Evolutionary conservation across 2,329 filamentous ascomycete species (phyloP).

Genomic region (Scedosporium boydii): DNA sequence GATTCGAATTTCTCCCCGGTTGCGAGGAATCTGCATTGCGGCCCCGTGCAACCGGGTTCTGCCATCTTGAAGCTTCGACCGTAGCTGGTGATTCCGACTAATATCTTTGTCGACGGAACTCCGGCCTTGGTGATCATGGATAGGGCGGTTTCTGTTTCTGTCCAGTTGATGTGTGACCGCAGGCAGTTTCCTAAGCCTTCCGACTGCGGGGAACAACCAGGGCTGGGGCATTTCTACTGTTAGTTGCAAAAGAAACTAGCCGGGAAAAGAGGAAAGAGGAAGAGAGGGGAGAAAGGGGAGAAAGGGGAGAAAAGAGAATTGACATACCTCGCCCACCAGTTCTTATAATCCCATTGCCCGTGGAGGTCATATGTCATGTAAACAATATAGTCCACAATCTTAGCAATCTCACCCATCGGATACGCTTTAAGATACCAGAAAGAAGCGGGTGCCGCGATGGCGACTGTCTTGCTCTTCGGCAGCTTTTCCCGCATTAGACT

Average conservation of each 20-base stretch:
- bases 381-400: slow-evolving; percentile 22
- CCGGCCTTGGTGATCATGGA: slow-evolving; percentile 26
- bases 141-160: slow-evolving; percentile 22
- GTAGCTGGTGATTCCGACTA: slow-evolving; percentile 22
- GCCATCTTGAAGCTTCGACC: slow-evolving; percentile 25
- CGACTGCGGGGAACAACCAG: slow-evolving; percentile 12
- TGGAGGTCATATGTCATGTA: slow-evolving; percentile 27
- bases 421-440: slow-evolving; percentile 29
- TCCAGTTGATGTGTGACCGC: slow-evolving; percentile 24
- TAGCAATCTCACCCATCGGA: slow-evolving; percentile 21
- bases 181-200: slow-evolving; percentile 21
- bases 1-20: slow-evolving; percentile 12
- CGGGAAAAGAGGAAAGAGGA: background rate
- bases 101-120: slow-evolving; percentile 18
- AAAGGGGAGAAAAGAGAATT: background rate
- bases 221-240: background rate
- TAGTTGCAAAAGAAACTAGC: background rate
- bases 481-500: slow-evolving; percentile 10
- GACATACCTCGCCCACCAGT: background rate
- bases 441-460: slow-evolving; percentile 26
- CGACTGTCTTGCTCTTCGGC: slow-evolving; percentile 17
- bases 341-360: slow-evolving; percentile 19
- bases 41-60: slow-evolving; percentile 15
- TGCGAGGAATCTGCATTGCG: slow-evolving; percentile 15
- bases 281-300: background rate